phyloP scores from a whole-genome alignment of 208 protist genomes.

The Leishmania gerbilli region DNA sequence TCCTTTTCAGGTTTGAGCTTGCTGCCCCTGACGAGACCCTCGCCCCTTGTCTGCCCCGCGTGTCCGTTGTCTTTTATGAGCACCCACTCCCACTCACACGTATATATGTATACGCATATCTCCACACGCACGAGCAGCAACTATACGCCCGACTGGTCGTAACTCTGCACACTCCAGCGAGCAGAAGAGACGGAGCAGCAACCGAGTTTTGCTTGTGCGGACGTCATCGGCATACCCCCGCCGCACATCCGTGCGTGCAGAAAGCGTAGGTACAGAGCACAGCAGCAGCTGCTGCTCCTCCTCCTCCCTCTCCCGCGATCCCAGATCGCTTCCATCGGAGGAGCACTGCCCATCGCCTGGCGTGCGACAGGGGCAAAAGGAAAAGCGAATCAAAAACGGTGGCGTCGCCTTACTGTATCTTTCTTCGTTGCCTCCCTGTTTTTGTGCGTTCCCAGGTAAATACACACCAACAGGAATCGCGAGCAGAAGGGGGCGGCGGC shows the following conservation, averaged over 20 bases:
- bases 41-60: background rate
- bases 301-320: background rate
- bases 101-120: background rate
- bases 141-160: background rate
- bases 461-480: background rate
- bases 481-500: background rate
- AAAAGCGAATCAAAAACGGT: background rate
- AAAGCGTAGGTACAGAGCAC: background rate
- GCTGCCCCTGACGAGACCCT: background rate
- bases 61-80: background rate
- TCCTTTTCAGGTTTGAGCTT: background rate
- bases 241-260: background rate
- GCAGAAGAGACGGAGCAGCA: background rate
- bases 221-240: no score
- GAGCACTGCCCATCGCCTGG: background rate
- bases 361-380: background rate
- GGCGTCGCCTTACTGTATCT: background rate
- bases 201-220: background rate
- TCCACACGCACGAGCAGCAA: background rate
- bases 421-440: background rate
- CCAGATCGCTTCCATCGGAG: background rate
- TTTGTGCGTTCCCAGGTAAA: background rate
- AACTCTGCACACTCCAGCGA: background rate
- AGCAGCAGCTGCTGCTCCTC: background rate
- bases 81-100: background rate